Evolutionary conservation across 495 filamentous ascomycete genomes (phyloP), one percentile per base, ranked within the genome.

Genomic region (Neurospora terricola): DNA sequence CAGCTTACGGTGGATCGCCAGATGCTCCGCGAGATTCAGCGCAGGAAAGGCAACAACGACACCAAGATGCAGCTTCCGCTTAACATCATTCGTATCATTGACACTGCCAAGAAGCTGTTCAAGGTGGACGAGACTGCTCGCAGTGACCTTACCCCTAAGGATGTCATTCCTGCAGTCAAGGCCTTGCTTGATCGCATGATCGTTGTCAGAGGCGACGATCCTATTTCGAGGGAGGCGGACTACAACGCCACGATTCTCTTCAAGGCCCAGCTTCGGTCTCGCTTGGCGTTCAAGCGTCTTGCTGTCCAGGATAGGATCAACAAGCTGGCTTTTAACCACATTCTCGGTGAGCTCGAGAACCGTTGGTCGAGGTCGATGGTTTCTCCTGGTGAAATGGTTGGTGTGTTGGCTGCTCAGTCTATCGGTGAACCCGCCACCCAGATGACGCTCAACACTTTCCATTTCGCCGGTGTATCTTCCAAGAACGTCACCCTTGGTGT

Each of bases 401-500:
- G 96, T 81, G 96, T 98, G 39, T 87, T 99, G 78, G 96, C 96
- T 72, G 96, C 96, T 12, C 96, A 99, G 83, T 98, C 94, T 36
- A 98, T 99, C 81, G 96, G 96, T 85, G 96, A 99, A 81, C 96
- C 96, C 23, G 96, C 96, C 62, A 99, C 96, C 2, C 96, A 99
- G 84, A 99, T 99, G 96, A 99, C 96, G 0, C 82, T 99, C 69
- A 99, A 99, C 83, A 99, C 96, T 37, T 99, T 99, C 90, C 96
- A 99, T 88, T 98, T 99, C 83, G 94, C 96, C 82, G 96, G 96
- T 96, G 94, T 99, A 59, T 96, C 96, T 2, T 97, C 96, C 30
- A 99, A 99, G 90, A 99, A 98, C 87, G 94, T 98, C 69, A 99
- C 96, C 30, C 92, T 98, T 71, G 96, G 96, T 92, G 96, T 99